Conservation (phyloP, 202 grass and related monocot genomes). For the Sporobolus alterniflorus region DNA sequence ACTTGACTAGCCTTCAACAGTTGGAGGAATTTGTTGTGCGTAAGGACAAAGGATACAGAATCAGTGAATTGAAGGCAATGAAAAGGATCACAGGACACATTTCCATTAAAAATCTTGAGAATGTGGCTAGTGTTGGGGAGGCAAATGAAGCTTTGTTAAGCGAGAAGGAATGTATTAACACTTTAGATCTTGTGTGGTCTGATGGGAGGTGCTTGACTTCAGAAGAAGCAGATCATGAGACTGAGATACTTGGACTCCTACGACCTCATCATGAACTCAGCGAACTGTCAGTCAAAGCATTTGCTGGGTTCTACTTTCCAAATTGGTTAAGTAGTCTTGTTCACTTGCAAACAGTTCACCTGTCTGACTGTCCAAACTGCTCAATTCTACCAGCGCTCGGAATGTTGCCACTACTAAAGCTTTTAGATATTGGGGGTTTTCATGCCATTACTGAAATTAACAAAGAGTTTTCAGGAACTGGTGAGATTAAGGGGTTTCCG, state of each 20-base stretch:
- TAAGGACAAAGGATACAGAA: slow-evolving; percentile 63
- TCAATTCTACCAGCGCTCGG: slow-evolving; percentile 62
- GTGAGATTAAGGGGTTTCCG: slow-evolving; percentile 47
- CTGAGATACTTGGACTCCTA: slow-evolving; percentile 54
- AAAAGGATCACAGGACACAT: slow-evolving; percentile 51
- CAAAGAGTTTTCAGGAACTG: slow-evolving; percentile 61
- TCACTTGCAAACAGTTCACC: slow-evolving; percentile 62
- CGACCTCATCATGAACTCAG: slow-evolving; percentile 60
- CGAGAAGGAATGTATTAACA: slow-evolving; percentile 45
- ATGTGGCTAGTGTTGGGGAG: slow-evolving; percentile 53
- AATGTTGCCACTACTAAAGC: slow-evolving; percentile 59
- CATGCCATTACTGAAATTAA: slow-evolving; percentile 46
- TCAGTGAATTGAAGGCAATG: slow-evolving; percentile 70
- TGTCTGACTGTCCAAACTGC: slow-evolving; percentile 65
- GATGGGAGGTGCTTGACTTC: slow-evolving; percentile 18
- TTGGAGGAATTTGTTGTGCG: slow-evolving; percentile 68
- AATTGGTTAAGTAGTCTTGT: slow-evolving; percentile 54
- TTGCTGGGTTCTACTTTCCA: slow-evolving; percentile 56
- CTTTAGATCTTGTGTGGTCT: slow-evolving; percentile 63
- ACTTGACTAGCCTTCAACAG: slow-evolving; percentile 60
- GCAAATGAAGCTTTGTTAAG: slow-evolving; percentile 53
- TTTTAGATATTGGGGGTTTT: slow-evolving; percentile 57
- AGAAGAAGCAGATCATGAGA: slow-evolving; percentile 25
- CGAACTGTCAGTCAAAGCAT: slow-evolving; percentile 61
- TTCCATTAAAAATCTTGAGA: slow-evolving; percentile 61